phyloP scores from a whole-genome alignment of 129 eudicot genomes.

The Calendula officinalis region DNA sequence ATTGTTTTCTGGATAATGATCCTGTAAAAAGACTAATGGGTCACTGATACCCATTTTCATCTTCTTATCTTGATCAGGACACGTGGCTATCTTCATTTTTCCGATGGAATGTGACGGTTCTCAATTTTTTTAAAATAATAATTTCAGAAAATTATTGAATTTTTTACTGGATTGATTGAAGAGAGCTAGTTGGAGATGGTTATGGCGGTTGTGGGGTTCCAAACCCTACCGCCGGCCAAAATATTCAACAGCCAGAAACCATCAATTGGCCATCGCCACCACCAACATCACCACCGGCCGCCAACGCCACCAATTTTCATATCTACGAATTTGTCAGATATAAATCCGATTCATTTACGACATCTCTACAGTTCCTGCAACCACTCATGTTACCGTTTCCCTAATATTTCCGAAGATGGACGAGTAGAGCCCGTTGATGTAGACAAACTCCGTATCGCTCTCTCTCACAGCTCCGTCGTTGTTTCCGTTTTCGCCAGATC shows the following conservation, averaged over 20 bases:
- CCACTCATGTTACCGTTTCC: constrained; percentile 80
- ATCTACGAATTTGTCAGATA: constrained; percentile 59
- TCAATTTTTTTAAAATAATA: neutral
- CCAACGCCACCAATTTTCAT: constrained; percentile 53
- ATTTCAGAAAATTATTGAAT: too few relatives aligned
- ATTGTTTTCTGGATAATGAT: too few relatives aligned
- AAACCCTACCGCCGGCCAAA: constrained; percentile 26
- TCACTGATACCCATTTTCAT: too few relatives aligned
- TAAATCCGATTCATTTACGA: constrained; percentile 45
- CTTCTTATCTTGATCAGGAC: too few relatives aligned
- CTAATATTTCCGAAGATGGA: constrained; percentile 38
- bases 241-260: constrained; percentile 27
- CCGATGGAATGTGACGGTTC: constrained; percentile 19
- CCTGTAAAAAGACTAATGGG: too few relatives aligned
- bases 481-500: constrained; percentile 57
- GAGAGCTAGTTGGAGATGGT: neutral
- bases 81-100: neutral
- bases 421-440: constrained; percentile 47
- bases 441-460: constrained; percentile 53
- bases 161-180: too few relatives aligned
- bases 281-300: constrained; percentile 28
- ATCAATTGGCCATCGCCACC: too few relatives aligned
- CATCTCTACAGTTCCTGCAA: constrained; percentile 65
- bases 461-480: constrained; percentile 62
- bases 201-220: constrained; percentile 47